phyloP scores from a whole-genome alignment of 352 stramenopile species.

The Phytopythium ostracodes region DNA sequence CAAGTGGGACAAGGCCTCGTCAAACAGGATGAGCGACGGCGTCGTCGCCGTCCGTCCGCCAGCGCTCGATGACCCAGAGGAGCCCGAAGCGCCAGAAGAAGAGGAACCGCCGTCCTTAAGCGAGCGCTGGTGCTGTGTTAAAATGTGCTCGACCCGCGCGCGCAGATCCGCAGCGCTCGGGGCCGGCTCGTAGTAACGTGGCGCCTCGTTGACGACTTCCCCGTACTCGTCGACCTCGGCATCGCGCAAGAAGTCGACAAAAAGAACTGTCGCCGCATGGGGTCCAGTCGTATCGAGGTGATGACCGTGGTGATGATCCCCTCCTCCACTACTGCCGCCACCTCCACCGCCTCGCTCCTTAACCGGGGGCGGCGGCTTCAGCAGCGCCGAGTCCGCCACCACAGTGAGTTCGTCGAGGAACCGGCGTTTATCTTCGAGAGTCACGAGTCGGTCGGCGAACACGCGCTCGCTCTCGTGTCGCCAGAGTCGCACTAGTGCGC shows the following conservation, averaged over 20 bases:
- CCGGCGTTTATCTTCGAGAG: conserved; percentile 62
- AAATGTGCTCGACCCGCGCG: conserved; percentile 50
- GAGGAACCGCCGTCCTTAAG: conserved; percentile 17
- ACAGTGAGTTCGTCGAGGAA: conserved; percentile 53
- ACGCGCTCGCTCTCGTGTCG: conserved; percentile 82
- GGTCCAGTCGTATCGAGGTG: not conserved
- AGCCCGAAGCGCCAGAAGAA: not conserved
- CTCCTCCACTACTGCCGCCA: too few species aligned
- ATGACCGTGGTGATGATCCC: not conserved
- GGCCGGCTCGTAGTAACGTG: conserved; percentile 80
- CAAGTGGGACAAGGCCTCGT: conserved; percentile 86
- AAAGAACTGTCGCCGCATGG: conserved; percentile 15
- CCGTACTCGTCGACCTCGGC: conserved; percentile 81
- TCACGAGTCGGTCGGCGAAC: conserved; percentile 75
- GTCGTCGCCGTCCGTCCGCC: conserved; percentile 23
- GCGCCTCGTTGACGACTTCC: conserved; percentile 67
- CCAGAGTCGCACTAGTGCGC: conserved; percentile 67
- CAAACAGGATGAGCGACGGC: conserved; percentile 87
- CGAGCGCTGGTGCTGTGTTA: conserved; percentile 83
- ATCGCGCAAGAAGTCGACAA: conserved; percentile 88
- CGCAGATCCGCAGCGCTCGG: conserved; percentile 41
- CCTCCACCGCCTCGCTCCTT: conserved; percentile 14
- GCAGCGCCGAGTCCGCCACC: conserved; percentile 44
- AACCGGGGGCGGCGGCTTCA: conserved; percentile 18
- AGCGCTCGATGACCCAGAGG: not conserved